These are phyloP conservation scores for Vigna mungo DNA, from an alignment of 306 rosid species.

Conservation along the genomic window DNA sequence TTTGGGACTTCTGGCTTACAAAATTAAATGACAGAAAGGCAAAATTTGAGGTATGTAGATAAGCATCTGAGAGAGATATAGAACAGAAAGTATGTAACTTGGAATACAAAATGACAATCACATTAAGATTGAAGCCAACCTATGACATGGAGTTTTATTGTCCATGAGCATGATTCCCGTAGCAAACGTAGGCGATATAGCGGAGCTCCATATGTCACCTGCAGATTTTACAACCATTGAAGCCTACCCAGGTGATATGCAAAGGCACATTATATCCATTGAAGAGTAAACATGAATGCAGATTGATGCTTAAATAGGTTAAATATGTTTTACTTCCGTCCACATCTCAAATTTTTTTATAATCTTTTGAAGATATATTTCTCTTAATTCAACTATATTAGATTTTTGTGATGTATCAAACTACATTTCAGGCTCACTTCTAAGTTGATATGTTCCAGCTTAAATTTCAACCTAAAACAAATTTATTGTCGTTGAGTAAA, in stretches of 20 bases:
- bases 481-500: too few relatives aligned
- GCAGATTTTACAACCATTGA: conserved; percentile 46
- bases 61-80: not conserved
- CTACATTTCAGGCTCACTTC: too few relatives aligned
- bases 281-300: conserved; percentile 31
- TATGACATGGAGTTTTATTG: conserved; percentile 88
- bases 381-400: too few relatives aligned
- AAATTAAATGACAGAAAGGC: conserved; percentile 26
- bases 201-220: conserved; percentile 94
- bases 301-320: not conserved
- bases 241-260: conserved; percentile 23
- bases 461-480: too few relatives aligned
- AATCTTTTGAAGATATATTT: too few relatives aligned
- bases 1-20: conserved; percentile 7
- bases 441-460: too few relatives aligned
- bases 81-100: not conserved
- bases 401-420: too few relatives aligned
- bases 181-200: conserved; percentile 65
- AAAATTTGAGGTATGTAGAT: conserved; percentile 21
- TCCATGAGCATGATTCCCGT: conserved; percentile 66
- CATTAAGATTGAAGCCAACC: conserved; percentile 56
- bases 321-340: too few relatives aligned
- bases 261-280: conserved; percentile 16
- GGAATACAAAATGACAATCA: conserved; percentile 24
- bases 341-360: too few relatives aligned